Evolutionary conservation across 495 filamentous ascomycete species (phyloP), one percentile per base, ranked within the genome.

Genomic region (Aspergillus kassunensis): DNA sequence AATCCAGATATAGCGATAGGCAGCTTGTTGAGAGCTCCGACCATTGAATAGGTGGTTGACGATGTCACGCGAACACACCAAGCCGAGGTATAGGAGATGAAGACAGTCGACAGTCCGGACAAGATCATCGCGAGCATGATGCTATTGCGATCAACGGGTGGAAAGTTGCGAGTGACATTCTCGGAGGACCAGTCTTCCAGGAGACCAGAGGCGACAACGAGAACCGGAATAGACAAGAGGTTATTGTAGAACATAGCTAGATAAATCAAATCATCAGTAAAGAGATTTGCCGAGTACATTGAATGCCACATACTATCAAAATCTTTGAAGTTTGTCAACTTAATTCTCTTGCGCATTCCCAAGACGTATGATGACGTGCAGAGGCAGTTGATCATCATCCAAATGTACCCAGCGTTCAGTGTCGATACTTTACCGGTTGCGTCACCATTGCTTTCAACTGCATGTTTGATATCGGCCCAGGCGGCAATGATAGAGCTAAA

Each of bases 201-300:
- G 54, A 96, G 61, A 45, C 96, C 72, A 21, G 95, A 92, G 73
- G 82, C 84, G 56, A 89, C 70, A 44, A 97, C 66, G 23, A 99
- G 83, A 57, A 97, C 86, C 44, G 93, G 93, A 54, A 99, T 96
- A 19, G 91, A 95, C 53, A 99, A 83, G 37, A 99, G 81, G 70
- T 99, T 99, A 83, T 99, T 99, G 78, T 99, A 99, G 74, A 92
- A 99, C 93, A 98, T 98, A 57, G 91, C 92, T 97, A 58, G 21
- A n/a, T 10, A n/a, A 33, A 33, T 6, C 4, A 33, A 33, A 33
- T n/a, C 6, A 30, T 11, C 46, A 12, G 60, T 76, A 62, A 79
- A 72, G 54, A 21, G 49, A 16, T 2, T n/a, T 12, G 7, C 12
- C 23, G 46, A 44, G 18, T n/a, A 13, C 48, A 41, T 41, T 13